Evolutionary conservation across 1,284 basidiomycete genomes (phyloP), one percentile per base, ranked within the genome.

Genomic region (Tremellales sp.): DNA sequence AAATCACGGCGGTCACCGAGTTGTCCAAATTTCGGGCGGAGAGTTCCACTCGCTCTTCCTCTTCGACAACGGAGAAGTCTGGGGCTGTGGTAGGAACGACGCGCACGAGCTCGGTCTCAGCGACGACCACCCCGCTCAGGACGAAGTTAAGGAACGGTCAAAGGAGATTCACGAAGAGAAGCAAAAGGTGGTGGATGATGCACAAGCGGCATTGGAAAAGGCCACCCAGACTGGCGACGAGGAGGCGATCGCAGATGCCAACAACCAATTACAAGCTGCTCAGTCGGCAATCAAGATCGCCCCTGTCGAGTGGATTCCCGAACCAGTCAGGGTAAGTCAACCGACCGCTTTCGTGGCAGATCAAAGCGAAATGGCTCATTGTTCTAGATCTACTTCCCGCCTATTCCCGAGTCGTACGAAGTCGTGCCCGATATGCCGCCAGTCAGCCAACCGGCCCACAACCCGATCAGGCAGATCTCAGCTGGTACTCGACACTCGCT

Each of bases 1-100:
- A 22, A 77, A 82, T 25, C 84, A 92, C 47, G 78, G 73, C 29
- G 87, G 83, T 26, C 82, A 84, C 21, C 77, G 76, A 5, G 84
- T 93, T 47, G 77, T 87, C 43, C 63, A 73, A 55, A 73, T 79
- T 48, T 58, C 70, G 36, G 68, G 75, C 42, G 92, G 92, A 39
- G 84, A 87, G 56, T 86, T 92, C 66, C 89, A 97, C 70, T 84
- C 89, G 0, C 73, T 94, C 26, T 97, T 97, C 79, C 76, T 92
- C 54, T 85, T 91, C 22, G 79, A 81, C 46, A 81, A 84, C 45
- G 92, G 92, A 47, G 81, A 84, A 57, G 88, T 97, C 2, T 94
- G 82, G 70, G 87, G 83, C 1, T 85, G 84, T 60, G 90, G 90
- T 3, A 82, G 88, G 39, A 82, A 82, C 43, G 87, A 89, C 59